Evolutionary conservation across 257 asterid species (phyloP).

Genomic region (Dorcoceras hygrometricum): DNA sequence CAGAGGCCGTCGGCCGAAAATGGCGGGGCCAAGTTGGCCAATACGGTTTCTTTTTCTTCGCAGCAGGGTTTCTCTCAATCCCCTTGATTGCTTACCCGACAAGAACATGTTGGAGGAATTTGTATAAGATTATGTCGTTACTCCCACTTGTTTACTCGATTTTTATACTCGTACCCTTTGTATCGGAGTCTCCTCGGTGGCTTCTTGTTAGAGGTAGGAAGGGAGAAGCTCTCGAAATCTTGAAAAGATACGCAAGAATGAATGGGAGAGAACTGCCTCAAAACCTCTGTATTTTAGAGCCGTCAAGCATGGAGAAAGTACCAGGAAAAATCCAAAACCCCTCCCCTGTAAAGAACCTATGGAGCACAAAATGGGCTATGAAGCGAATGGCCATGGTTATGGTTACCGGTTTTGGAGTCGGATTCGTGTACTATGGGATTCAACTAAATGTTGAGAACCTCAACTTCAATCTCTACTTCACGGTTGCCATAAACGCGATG

Average conservation of each 20-base stretch:
- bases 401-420: slow-evolving; percentile 52
- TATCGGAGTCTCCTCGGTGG: slow-evolving; percentile 62
- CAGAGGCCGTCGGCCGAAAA: slow-evolving; percentile 55
- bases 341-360: slow-evolving; percentile 33
- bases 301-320: slow-evolving; percentile 18
- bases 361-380: slow-evolving; percentile 50
- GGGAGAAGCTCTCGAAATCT: slow-evolving; percentile 50
- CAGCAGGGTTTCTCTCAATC: slow-evolving; percentile 54
- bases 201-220: slow-evolving; percentile 54
- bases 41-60: slow-evolving; percentile 55
- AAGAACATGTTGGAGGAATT: slow-evolving; percentile 47
- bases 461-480: slow-evolving; percentile 47
- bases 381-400: slow-evolving; percentile 48
- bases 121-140: slow-evolving; percentile 43
- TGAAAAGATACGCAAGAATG: slow-evolving; percentile 45
- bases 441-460: slow-evolving; percentile 65
- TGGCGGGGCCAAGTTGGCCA: slow-evolving; percentile 63
- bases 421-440: slow-evolving; percentile 51
- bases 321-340: slow-evolving; percentile 12
- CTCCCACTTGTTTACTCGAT: slow-evolving; percentile 45
- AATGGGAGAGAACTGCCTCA: slow-evolving; percentile 50
- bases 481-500: slow-evolving; percentile 49
- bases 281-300: slow-evolving; percentile 35
- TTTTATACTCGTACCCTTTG: slow-evolving; percentile 46
- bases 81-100: slow-evolving; percentile 59